Base-by-base conservation (phyloP, 1,284 basidiomycete genomes). In the Ganoderma lucidum region DNA sequence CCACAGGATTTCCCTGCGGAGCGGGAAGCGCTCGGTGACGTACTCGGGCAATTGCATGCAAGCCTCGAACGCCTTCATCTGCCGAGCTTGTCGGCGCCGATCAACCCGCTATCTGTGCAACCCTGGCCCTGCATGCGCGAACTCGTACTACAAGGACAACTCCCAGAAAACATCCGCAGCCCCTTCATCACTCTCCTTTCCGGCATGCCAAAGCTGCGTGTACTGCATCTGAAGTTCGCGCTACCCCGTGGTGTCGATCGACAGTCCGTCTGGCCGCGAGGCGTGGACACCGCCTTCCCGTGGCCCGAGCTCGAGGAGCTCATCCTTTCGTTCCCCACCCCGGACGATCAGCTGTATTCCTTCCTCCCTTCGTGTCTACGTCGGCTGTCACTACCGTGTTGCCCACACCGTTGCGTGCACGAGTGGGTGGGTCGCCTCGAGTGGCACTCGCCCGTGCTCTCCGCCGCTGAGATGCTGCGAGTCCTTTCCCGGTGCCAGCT, bases 221-320 rank as follows among this genome's bases (percentile, higher is more conserved):
- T 35, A 28, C 17, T 62, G 28, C 15, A 15, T 32, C 61, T 62
- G 8, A 45, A 19, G 30, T 45, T 62, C 14, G 28, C 61, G 0
- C 53, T 56, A 0, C 53, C 53, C 0, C 17, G 15, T 2, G 30
- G 14, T 6, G 6, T 56, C 30, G 14, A 19, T 9, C 17, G 17
- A 4, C 56, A 41, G 3, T 41, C 56, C 1, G 2, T 65, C 9
- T 65, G 64, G 64, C 56, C n/a, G n/a, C n/a, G n/a, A n/a, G n/a
- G n/a, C n/a, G n/a, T n/a, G n/a, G n/a, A n/a, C n/a, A n/a, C n/a
- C n/a, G n/a, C n/a, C n/a, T 65, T 44, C 17, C 64, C 64, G 2
- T 65, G 64, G 64, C 64, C 64, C 8, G 64, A 65, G 10, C 56
- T 65, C 0, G 53, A 59, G 32, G 17, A 37, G 6, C 39, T 65